Evolutionary conservation across 2,329 filamentous ascomycete genomes (phyloP).

Genomic region (Diaporthe humulicola): DNA sequence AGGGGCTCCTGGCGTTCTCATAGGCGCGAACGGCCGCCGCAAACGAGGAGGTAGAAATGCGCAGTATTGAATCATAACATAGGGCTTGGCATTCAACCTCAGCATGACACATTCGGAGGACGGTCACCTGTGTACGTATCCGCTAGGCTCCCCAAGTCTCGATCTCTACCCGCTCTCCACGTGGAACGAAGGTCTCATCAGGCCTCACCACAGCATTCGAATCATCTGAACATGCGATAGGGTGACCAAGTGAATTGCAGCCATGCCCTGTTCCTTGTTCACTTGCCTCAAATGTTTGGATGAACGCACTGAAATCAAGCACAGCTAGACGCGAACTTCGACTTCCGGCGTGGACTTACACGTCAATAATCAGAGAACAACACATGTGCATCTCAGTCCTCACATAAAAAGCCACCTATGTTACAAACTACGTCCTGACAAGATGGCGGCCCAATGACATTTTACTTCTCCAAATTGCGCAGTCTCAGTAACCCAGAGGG

Average conservation of each 20-base stretch:
- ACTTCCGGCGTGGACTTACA: not conserved
- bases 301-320: not conserved
- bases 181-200: conserved; percentile 16
- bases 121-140: not conserved
- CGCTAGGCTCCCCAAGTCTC: not conserved
- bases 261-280: not conserved
- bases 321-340: not conserved
- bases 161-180: conserved; percentile 17
- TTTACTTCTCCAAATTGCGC: conserved; percentile 21
- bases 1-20: not conserved
- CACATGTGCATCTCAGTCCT: not conserved
- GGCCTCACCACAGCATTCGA: not conserved
- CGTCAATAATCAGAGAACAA: not conserved
- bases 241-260: not conserved
- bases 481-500: conserved; percentile 24
- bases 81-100: not conserved
- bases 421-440: conserved; percentile 3
- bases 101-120: not conserved
- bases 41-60: not conserved
- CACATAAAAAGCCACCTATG: conserved; percentile 21
- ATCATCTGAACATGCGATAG: not conserved
- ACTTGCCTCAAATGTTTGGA: not conserved
- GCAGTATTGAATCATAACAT: conserved; percentile 1
- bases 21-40: not conserved
- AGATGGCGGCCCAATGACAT: conserved; percentile 18